phyloP scores from a whole-genome alignment of 306 rosid species.

The Fagus sylvatica region DNA sequence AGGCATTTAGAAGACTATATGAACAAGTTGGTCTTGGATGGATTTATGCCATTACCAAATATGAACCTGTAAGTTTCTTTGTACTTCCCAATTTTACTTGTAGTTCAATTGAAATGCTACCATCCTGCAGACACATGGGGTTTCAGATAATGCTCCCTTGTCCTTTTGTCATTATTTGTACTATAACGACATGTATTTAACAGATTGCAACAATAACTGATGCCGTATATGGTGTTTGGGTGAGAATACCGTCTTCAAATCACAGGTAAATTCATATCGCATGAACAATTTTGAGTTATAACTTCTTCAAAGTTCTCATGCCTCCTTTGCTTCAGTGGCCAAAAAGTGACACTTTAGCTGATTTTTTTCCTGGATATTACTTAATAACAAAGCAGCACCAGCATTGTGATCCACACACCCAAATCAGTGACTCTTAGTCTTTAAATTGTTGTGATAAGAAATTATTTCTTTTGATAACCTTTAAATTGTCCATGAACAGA shows the following conservation, averaged over 20 bases:
- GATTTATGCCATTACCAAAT: conserved; percentile 91
- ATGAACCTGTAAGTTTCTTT: conserved; percentile 62
- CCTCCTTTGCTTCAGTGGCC: conserved; percentile 4
- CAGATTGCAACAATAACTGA: conserved; percentile 73
- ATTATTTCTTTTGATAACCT: background rate
- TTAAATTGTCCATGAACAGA: background rate
- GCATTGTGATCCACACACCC: background rate
- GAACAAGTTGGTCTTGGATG: conserved; percentile 95
- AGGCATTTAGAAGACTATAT: conserved; percentile 85
- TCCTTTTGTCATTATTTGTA: conserved; percentile 19
- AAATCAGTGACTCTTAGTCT: background rate
- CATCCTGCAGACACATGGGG: conserved; percentile 1
- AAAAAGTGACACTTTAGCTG: background rate
- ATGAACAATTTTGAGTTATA: conserved; percentile 4
- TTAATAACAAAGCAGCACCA: background rate
- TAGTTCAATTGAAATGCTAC: conserved; percentile 5
- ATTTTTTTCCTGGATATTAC: background rate
- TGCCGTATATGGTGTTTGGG: conserved; percentile 78
- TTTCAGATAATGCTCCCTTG: conserved; percentile 3
- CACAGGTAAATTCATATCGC: conserved; percentile 49
- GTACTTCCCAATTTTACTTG: conserved; percentile 4
- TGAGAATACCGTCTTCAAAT: conserved; percentile 87
- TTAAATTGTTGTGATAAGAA: background rate
- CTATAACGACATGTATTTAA: conserved; percentile 10
- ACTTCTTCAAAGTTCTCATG: background rate